Evolutionary conservation across 805 yeast species (phyloP), one percentile per base, ranked within the genome.

Genomic region (Vanderwaltozyma polyspora): DNA sequence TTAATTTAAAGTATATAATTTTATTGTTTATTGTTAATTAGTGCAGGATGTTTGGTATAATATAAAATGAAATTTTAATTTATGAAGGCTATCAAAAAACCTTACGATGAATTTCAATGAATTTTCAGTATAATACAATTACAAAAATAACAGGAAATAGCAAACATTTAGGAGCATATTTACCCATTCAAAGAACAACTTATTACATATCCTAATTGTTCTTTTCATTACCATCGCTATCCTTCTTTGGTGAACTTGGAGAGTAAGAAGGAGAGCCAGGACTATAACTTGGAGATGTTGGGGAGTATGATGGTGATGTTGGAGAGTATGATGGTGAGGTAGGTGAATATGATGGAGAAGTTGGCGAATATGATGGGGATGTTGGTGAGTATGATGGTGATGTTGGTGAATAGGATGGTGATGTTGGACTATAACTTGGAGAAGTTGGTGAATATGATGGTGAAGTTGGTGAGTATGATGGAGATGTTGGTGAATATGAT

Each of bases 301-400:
- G 89, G 4, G 76, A 67, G 49, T 79, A 80, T 3, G 73, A 41
- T 40, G 86, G 85, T 3, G 80, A 72, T 0, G 85, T 81, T 31
- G 89, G 89, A 0, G 76, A 66, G 58, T 84, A 84, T 2, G 62
- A 45, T 40, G 95, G 96, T 0, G 89, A 78, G 0, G 94, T 83
- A 41, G 91, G 89, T 0, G 76, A 66, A 49, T 79, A 79, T 3
- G 60, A 50, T 45, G 83, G 75, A 0, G 84, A 75, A 0, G 84
- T 75, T 36, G 94, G 93, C 1, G 79, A 68, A 51, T 83, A 83
- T 4, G 69, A 53, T 47, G 94, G 89, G 1, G 83, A 73, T 0
- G 94, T 79, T 32, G 95, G 94, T 0, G 79, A 68, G 55, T 84
- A 86, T 8, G 67, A 52, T 48, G 94, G 94, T 0, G 87, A 76